These are phyloP conservation scores for Leccinum proliferum DNA, from an alignment of 1,284 basidiomycete species.

Conservation along the genomic window DNA sequence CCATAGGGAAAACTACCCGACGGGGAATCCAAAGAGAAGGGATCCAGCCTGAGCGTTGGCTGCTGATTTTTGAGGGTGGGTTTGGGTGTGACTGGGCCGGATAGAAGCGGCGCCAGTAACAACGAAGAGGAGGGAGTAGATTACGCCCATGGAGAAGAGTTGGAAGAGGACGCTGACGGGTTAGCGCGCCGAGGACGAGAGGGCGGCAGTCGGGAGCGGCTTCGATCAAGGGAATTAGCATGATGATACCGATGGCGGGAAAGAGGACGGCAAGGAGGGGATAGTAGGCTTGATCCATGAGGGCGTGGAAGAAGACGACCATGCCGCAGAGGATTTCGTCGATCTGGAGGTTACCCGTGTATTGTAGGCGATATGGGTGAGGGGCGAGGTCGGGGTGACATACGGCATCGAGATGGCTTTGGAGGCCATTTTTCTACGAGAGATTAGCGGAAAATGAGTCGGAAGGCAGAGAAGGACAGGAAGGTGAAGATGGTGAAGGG, in stretches of 20 bases:
- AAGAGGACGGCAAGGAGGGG: conserved; percentile 30
- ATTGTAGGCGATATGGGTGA: conserved; percentile 29
- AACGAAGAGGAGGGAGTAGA: conserved; percentile 40
- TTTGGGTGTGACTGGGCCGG: neutral
- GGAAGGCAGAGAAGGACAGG: conserved; percentile 8
- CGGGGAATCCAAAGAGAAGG: conserved; percentile 26
- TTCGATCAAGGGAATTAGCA: conserved; percentile 18
- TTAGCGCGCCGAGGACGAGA: conserved; percentile 13
- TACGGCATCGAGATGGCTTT: conserved; percentile 4
- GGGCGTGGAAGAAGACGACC: conserved; percentile 32
- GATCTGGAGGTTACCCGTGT: conserved; percentile 27
- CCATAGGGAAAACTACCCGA: conserved; percentile 36
- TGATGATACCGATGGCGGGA: conserved; percentile 12
- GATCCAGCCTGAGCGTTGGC: conserved; percentile 36
- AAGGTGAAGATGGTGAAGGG: conserved; percentile 17
- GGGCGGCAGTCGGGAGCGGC: conserved; percentile 18
- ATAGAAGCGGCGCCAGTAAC: conserved; percentile 26
- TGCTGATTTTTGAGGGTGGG: conserved; percentile 16
- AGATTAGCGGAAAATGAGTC: conserved; percentile 15
- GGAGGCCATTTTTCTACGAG: conserved; percentile 13
- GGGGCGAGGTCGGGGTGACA: conserved; percentile 12
- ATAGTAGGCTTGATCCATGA: conserved; percentile 25
- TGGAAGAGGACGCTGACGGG: conserved; percentile 26
- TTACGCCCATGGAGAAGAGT: conserved; percentile 29
- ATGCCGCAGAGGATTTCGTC: conserved; percentile 35